Evolutionary conservation across 1,284 basidiomycete species (phyloP), one percentile per base, ranked within the genome.

Genomic region (Microbotryomycetes sp.): DNA sequence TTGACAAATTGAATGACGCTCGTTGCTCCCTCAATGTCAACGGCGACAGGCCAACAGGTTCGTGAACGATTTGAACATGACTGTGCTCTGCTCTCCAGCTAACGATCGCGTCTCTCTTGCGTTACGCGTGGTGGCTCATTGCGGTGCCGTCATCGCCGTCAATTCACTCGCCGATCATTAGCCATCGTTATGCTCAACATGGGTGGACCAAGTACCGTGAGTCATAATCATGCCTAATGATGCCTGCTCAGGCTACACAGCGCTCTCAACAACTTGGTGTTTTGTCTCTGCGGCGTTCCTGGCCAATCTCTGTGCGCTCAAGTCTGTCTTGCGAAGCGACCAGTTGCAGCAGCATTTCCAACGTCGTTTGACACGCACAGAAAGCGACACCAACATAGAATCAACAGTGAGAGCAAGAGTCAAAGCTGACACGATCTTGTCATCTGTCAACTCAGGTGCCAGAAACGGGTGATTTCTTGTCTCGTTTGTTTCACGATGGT

Each of bases 161-260:
- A 23, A 29, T 52, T 30, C 25, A 32, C 51, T 52, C 31, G 16
- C 53, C 45, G 23, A 22, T 5, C 22, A 78, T 74, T n/a, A 88
- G 94, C 88, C 46, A 83, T 98, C 63, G 89, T 98, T 32, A 89
- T 98, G 87, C 81, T 98, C 79, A 98, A 97, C 78, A 97, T 98
- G 94, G 94, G 94, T 51, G 94, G 94, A 0, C 94, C 94, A 12
- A 84, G 88, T 47, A 96, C 91, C 54, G 90, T 90, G 74, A 72
- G 84, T 76, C 49, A 31, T 32, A 63, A n/a, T n/a, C n/a, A n/a
- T n/a, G n/a, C n/a, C n/a, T n/a, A n/a, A n/a, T n/a, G n/a, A n/a
- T n/a, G n/a, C n/a, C n/a, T n/a, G n/a, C n/a, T n/a, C n/a, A n/a
- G n/a, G n/a, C n/a, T n/a, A n/a, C n/a, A n/a, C n/a, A n/a, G n/a